Evolutionary conservation across 345 rosid genomes (phyloP), one percentile per base, ranked within the genome.

Genomic region (Ceriops zippeliana): DNA sequence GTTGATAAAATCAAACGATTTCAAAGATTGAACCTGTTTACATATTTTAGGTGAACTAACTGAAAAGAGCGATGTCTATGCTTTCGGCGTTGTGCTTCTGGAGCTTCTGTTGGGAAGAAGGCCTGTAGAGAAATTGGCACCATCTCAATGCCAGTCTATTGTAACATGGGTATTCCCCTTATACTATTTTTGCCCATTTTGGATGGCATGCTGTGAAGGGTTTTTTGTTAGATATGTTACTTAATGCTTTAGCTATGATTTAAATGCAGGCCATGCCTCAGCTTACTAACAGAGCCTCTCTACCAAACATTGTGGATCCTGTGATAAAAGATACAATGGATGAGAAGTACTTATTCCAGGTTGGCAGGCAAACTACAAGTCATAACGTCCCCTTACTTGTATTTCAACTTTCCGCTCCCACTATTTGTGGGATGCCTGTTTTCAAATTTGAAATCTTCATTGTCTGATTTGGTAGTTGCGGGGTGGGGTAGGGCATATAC

Each of bases 51-150:
- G 99, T 54, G 86, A 83, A 70, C 63, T 95, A 72, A 95, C 97
- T 1, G 99, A 95, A 46, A 95, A 95, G 85, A 95, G 99, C 24
- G 99, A 95, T 63, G 99, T 95, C 47, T 95, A 89, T 73, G 99
- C 96, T 2, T 95, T 88, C 65, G 99, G 99, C 49, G 89, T 95
- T 30, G 99, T 95, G 79, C 96, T 95, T 72, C 80, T 95, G 73
- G 99, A 95, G 79, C 96, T 95, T 78, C 78, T 95, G 35, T 70
- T 95, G 54, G 89, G 97, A 63, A 85, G 87, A 75, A 88, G 86
- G 77, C 96, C 99, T 0, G 90, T 95, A 0, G 97, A 95, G 74
- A 89, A 89, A 90, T 72, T 87, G 78, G 89, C 87, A 81, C 90
- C 90, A 51, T 75, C 85, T 82, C 93, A 87, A 77, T 91, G 97